phyloP scores from a whole-genome alignment of 176 grass and related monocot species.

The Oryza australiensis region DNA sequence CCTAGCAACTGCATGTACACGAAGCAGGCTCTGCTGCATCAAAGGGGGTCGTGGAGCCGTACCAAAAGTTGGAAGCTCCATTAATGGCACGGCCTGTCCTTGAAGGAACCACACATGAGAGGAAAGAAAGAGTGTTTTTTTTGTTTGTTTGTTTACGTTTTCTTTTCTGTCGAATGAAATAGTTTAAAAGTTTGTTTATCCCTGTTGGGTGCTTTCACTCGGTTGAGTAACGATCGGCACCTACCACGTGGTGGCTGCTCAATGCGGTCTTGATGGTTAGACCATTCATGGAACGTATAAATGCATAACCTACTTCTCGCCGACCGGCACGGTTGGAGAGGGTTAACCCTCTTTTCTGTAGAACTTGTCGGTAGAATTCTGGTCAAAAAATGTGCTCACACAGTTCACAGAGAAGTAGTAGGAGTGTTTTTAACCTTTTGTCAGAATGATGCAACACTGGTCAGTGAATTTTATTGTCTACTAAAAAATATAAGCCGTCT shows the following conservation, averaged over 20 bases:
- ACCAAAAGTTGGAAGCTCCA: constrained; percentile 9
- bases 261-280: constrained; percentile 21
- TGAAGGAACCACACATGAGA: neutral
- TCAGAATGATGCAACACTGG: too few relatives aligned
- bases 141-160: neutral
- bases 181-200: neutral
- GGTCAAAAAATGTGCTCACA: neutral
- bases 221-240: constrained; percentile 3
- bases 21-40: neutral
- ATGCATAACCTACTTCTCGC: constrained; percentile 37
- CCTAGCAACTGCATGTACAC: neutral
- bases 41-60: constrained; percentile 1
- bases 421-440: neutral
- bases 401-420: neutral
- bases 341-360: neutral
- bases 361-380: neutral
- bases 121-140: neutral
- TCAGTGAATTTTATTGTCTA: too few relatives aligned
- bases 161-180: neutral
- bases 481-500: too few relatives aligned
- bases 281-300: constrained; percentile 47
- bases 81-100: constrained; percentile 17
- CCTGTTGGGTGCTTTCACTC: constrained; percentile 3
- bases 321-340: neutral
- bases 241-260: constrained; percentile 45